Evolutionary conservation across 2,329 filamentous ascomycete species (phyloP), one percentile per base, ranked within the genome.

Genomic region (Shiraia bambusicola): DNA sequence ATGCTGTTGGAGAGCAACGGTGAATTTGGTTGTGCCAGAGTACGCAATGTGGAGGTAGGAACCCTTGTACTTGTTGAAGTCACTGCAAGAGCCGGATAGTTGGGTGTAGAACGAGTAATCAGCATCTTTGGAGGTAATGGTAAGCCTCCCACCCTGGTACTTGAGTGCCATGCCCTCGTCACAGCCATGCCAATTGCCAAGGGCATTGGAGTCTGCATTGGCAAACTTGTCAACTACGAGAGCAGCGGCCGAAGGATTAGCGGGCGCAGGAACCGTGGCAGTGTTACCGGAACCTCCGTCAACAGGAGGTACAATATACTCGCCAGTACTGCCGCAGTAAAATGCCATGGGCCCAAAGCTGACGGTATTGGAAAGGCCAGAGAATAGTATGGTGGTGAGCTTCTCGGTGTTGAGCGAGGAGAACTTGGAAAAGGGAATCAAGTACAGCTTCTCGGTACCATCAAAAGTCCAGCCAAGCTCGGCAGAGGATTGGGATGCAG

Each of bases 21-120:
- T 81, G 64, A 86, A 87, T 17, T 78, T 76, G 50, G 75, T 79
- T 56, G 75, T 79, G 7, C 84, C 84, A 2, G 72, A 75, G 63
- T 81, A 86, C 9, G 76, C 74, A 37, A 87, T 77, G 66, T 87
- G 83, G 10, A 87, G 71, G 61, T 84, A 86, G 12, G 77, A 75
- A 24, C 74, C 72, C 42, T 75, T 69, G 63, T 80, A 81, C 11
- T 71, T 63, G 15, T 69, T 72, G 47, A 84, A 66, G 59, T 83
- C 80, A 28, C 72, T 72, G 67, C 81, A 87, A 14, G 70, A 72
- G 24, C 66, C 70, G 2, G 74, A 72, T 9, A 85, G 60, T 42
- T 83, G 79, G 6, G 80, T 81, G 54, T 83, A 79, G 69, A 78
- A 84, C 34, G 76, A 74, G 42, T 82, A 75, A 53, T 84, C 82